Base-by-base conservation (phyloP, 306 rosid genomes). In the Medicago lupulina region DNA sequence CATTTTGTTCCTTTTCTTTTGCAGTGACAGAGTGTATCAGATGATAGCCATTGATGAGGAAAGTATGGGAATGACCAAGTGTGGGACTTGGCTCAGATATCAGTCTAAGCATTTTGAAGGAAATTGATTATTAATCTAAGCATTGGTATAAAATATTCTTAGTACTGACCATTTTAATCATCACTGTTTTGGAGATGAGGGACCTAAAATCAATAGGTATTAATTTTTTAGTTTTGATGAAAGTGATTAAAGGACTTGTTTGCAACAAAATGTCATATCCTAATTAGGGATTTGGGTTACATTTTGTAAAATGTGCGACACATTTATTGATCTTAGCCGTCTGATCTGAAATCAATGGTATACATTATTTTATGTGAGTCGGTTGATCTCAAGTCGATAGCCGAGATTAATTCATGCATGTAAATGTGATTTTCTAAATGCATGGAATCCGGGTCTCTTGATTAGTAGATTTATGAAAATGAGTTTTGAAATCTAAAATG, bases 11-110 rank as follows among this genome's bases (percentile, higher is more conserved):
- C 80, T 86, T 89, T 88, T 76, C 89, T 89, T 91, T 91, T 79
- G 80, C 83, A 83, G 88, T 84, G 97, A 90, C 91, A 83, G 86
- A 82, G 83, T 67, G 78, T 76, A 82, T 76, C 80, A 84, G 89
- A 75, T 77, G 67, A 80, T 80, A 65, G 34, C 67, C 71, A 79
- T 84, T 74, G 83, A 87, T 83, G 85, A 79, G 58, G 85, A 81
- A 86, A 84, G 88, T 60, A 83, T 73, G 85, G 84, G 88, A 81
- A 78, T 75, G 80, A 72, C 82, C 74, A 73, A 67, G 77, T 65
- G 83, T 81, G 85, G 86, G 87, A 87, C 87, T 83, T 77, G 70
- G 40, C 78, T 60, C 73, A 9, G 59, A 72, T 80, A 82, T 82
- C 85, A 76, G 80, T 75, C 76, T 67, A 78, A 75, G 69, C 53